A percentile compares a stretch with the other conserved stretches of the same genome.
phyloP scores from a whole-genome alignment of 108 stramenopile genomes.

The Conticribra guillardii region DNA sequence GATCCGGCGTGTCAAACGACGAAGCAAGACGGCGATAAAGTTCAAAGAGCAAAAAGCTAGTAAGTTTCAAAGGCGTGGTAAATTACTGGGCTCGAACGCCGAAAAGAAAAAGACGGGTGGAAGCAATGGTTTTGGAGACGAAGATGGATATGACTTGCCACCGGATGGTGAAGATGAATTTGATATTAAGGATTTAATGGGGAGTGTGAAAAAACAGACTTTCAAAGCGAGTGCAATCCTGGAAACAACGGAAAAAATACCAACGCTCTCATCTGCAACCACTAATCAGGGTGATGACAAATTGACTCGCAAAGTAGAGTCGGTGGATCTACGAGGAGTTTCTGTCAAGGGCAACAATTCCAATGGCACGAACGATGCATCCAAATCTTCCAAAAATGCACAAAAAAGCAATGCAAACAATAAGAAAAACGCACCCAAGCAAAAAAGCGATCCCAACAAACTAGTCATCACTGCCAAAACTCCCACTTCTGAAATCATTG shows the following conservation, averaged over 20 bases:
- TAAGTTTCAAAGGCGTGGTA: constrained; percentile 21
- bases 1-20: constrained; percentile 37
- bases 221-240: constrained; percentile 23
- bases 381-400: not conserved
- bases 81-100: constrained; percentile 17
- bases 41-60: constrained; percentile 43
- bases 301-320: constrained; percentile 9
- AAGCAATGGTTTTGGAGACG: constrained; percentile 40
- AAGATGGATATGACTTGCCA: constrained; percentile 48
- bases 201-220: constrained; percentile 48
- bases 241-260: constrained; percentile 3
- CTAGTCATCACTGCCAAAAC: constrained; percentile 40
- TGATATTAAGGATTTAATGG: constrained; percentile 46
- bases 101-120: constrained; percentile 27
- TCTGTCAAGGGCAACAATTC: not conserved
- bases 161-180: constrained; percentile 54
- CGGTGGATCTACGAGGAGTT: constrained; percentile 13
- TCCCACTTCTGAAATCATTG: constrained; percentile 45
- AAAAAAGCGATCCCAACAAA: not conserved
- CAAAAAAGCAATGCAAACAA: constrained; percentile 1
- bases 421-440: not conserved
- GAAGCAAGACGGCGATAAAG: constrained; percentile 44
- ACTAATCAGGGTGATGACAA: constrained; percentile 8
- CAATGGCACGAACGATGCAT: not conserved
- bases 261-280: not conserved